phyloP scores from a whole-genome alignment of 179 eudicot genomes.

The Gypsophila paniculata region DNA sequence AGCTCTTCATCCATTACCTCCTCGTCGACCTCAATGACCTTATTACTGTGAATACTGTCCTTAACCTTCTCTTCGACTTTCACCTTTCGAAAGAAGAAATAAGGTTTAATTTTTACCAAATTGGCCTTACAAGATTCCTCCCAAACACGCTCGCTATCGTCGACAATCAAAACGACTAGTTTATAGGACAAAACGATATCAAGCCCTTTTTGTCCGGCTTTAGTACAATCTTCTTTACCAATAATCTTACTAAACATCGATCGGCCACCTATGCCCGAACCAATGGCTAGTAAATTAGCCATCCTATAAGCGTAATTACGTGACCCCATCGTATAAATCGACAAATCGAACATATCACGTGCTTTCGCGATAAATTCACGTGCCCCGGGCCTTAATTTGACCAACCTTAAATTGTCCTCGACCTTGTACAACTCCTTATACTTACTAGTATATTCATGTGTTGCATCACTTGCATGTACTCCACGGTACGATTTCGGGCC shows the following conservation, averaged over 20 bases:
- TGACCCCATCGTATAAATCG: slow-evolving; percentile 3
- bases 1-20: neutral
- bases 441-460: too few relatives aligned
- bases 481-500: neutral
- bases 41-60: too few relatives aligned
- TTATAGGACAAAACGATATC: neutral
- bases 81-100: neutral
- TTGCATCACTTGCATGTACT: neutral
- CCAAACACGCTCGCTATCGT: neutral
- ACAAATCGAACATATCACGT: slow-evolving; percentile 15
- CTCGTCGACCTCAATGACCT: neutral
- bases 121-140: slow-evolving; percentile 2
- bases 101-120: neutral
- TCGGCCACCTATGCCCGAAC: neutral
- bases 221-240: slow-evolving; percentile 1
- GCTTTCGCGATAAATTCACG: neutral
- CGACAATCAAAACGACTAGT: neutral
- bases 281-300: neutral
- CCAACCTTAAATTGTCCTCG: neutral
- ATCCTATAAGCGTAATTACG: neutral
- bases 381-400: slow-evolving; percentile 17
- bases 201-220: neutral
- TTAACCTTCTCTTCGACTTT: neutral
- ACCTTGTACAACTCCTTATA: neutral
- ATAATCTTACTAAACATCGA: neutral